A percentile compares a stretch with the other conserved stretches of the same genome.
phyloP scores from a whole-genome alignment of 257 asterid genomes.

The Henckelia pumila region DNA sequence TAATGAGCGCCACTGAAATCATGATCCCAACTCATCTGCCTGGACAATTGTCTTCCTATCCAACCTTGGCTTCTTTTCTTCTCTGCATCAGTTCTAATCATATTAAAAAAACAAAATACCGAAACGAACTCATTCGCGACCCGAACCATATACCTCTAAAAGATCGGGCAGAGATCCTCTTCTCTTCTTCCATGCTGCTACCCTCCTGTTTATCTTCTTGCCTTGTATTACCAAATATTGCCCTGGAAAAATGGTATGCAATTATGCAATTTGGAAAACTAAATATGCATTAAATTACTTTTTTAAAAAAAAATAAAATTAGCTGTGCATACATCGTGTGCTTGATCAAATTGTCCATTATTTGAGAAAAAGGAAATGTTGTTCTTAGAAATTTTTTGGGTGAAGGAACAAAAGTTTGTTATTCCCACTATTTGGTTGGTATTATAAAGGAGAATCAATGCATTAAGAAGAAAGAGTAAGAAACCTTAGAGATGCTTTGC shows the following conservation, averaged over 20 bases:
- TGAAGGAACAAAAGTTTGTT: constrained; percentile 18
- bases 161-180: constrained; percentile 38
- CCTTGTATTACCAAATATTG: constrained; percentile 32
- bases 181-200: constrained; percentile 40
- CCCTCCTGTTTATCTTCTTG: constrained; percentile 40
- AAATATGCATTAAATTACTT: not conserved
- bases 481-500: constrained; percentile 56
- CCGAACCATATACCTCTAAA: constrained; percentile 37
- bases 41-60: constrained; percentile 59
- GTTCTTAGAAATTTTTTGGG: constrained; percentile 11
- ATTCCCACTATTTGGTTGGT: constrained; percentile 32
- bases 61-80: constrained; percentile 54
- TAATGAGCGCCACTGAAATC: constrained; percentile 48
- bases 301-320: constrained; percentile 8
- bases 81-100: constrained; percentile 39
- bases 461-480: constrained; percentile 30
- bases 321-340: constrained; percentile 52
- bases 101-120: too few relatives aligned
- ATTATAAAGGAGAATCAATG: constrained; percentile 48
- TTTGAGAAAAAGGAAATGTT: constrained; percentile 15
- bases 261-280: not conserved
- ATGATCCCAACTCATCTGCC: constrained; percentile 52
- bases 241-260: constrained; percentile 29
- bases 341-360: constrained; percentile 54
- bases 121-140: not conserved